These are phyloP conservation scores for Allodekkera sacchari DNA, from an alignment of 805 yeast species.

Conservation along the genomic window DNA sequence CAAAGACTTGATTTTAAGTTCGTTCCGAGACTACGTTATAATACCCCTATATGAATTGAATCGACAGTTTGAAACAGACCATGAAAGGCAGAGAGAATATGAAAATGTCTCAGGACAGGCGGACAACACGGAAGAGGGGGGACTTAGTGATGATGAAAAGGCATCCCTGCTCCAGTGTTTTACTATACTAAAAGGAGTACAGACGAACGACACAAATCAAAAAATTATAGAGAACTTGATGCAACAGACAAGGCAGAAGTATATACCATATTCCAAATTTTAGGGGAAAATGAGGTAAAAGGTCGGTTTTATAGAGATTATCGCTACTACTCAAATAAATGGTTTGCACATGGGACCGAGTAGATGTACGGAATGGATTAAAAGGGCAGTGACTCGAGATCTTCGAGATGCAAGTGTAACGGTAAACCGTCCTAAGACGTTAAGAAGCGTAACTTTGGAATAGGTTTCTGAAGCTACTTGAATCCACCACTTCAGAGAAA, in stretches of 20 bases:
- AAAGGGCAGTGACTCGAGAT: too few species aligned
- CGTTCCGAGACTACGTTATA: conserved; percentile 45
- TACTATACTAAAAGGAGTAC: conserved; percentile 45
- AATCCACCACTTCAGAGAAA: too few species aligned
- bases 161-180: conserved; percentile 47
- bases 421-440: too few species aligned
- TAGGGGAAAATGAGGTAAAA: too few species aligned
- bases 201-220: conserved; percentile 49
- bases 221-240: conserved; percentile 47
- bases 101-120: background rate
- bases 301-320: too few species aligned
- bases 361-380: too few species aligned
- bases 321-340: too few species aligned
- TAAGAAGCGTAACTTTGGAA: too few species aligned
- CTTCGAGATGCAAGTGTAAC: too few species aligned
- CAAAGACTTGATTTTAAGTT: conserved; percentile 31
- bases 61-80: conserved; percentile 17
- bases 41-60: conserved; percentile 43
- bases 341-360: too few species aligned
- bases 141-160: conserved; percentile 9
- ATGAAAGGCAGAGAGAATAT: conserved; percentile 9
- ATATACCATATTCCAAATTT: too few species aligned
- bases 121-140: conserved; percentile 3
- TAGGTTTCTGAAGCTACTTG: too few species aligned
- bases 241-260: conserved; percentile 19